A percentile compares a stretch with the other conserved stretches of the same genome.
Evolutionary conservation across 352 stramenopile species (phyloP).

Genomic region (Bremia lactucae): DNA sequence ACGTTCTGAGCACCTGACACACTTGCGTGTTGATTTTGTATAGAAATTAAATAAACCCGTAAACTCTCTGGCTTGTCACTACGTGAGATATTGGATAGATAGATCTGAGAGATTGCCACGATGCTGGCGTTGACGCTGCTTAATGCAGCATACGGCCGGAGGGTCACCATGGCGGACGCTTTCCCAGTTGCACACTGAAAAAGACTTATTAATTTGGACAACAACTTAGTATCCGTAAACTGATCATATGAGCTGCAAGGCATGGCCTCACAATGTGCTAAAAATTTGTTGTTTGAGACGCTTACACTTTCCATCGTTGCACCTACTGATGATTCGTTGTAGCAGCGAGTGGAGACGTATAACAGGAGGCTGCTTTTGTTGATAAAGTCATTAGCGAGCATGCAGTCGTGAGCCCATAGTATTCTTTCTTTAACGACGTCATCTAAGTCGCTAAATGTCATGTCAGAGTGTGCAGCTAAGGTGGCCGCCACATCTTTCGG

Average conservation of each 20-base stretch:
- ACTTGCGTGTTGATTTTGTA: slow-evolving; percentile 17
- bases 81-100: slow-evolving; percentile 19
- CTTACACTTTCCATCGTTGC: slow-evolving; percentile 24
- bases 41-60: slow-evolving; percentile 32
- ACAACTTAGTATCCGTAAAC: slow-evolving; percentile 25
- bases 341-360: slow-evolving; percentile 33
- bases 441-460: slow-evolving; percentile 22
- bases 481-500: slow-evolving; percentile 13
- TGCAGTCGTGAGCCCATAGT: slow-evolving; percentile 40
- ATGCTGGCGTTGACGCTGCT: slow-evolving; percentile 19
- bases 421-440: slow-evolving; percentile 33
- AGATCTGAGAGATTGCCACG: slow-evolving; percentile 31
- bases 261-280: slow-evolving; percentile 11
- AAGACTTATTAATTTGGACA: slow-evolving; percentile 5
- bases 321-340: slow-evolving; percentile 1
- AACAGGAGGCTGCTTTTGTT: slow-evolving; percentile 8
- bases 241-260: slow-evolving; percentile 26
- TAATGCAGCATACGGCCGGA: slow-evolving; percentile 31
- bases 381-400: slow-evolving; percentile 20
- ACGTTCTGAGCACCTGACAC: slow-evolving; percentile 18
- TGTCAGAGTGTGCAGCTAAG: slow-evolving; percentile 8
- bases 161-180: slow-evolving; percentile 8
- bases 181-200: slow-evolving; percentile 27
- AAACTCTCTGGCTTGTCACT: slow-evolving; percentile 2
- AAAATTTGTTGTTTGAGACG: slow-evolving; percentile 19